A percentile compares a stretch with the other conserved stretches of the same genome.
phyloP scores from a whole-genome alignment of 192 early-diverging fungal species.

The Dissophora ornata region DNA sequence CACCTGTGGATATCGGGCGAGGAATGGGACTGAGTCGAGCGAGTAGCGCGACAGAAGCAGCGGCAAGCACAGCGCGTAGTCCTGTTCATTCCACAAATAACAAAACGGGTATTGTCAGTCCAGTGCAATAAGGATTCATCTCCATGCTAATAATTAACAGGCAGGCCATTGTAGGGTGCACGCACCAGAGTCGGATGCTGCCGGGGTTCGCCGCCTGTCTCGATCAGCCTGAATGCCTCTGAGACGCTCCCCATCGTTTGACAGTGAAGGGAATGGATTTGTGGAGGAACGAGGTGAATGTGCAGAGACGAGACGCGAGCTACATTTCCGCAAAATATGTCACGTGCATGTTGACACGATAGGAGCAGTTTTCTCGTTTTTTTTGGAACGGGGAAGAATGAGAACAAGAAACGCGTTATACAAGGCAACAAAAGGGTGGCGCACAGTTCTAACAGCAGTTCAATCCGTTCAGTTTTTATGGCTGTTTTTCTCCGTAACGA shows the following conservation, averaged over 20 bases:
- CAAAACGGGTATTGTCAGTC: not conserved
- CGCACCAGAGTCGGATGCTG: slow-evolving; percentile 26
- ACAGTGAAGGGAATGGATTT: too few species aligned
- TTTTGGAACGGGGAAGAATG: too few species aligned
- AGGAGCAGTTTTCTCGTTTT: too few species aligned
- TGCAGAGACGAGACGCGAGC: too few species aligned
- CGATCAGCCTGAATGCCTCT: slow-evolving; percentile 42
- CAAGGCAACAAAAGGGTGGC: too few species aligned
- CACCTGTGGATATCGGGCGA: slow-evolving; percentile 35
- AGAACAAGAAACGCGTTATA: too few species aligned
- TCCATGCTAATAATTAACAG: not conserved
- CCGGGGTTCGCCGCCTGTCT: slow-evolving; percentile 46
- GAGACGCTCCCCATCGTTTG: slow-evolving; percentile 5
- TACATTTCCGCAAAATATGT: too few species aligned
- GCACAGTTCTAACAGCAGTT: too few species aligned
- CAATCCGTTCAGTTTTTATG: too few species aligned
- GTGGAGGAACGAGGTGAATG: too few species aligned
- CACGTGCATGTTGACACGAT: too few species aligned
- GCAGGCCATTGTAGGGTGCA: not conserved
- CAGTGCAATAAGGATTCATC: not conserved
- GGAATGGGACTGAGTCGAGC: slow-evolving; percentile 21
- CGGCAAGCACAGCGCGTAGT: slow-evolving; percentile 32
- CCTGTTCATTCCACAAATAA: slow-evolving; percentile 7
- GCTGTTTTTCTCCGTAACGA: too few species aligned
- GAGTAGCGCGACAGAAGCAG: slow-evolving; percentile 24